phyloP scores from a whole-genome alignment of 2,329 filamentous ascomycete species.

The Cladobotryum mycophilum region DNA sequence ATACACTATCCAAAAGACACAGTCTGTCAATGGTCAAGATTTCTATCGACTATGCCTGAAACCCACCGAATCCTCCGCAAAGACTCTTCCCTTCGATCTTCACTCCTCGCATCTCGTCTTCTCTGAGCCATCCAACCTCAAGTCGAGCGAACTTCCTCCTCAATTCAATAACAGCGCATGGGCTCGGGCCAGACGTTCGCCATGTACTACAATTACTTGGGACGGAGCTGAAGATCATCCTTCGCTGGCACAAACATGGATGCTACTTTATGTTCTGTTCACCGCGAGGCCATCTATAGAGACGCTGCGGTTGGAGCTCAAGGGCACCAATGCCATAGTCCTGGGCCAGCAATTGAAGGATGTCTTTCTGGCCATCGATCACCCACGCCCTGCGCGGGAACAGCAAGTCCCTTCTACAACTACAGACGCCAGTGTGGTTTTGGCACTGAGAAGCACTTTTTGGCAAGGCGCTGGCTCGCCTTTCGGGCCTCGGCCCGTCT shows the following conservation, averaged over 20 bases:
- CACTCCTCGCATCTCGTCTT: conserved; percentile 35
- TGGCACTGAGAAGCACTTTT: conserved; percentile 51
- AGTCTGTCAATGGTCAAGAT: conserved; percentile 7
- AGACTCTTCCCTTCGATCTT: conserved; percentile 24
- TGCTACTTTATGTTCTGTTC: conserved; percentile 47
- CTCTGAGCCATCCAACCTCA: conserved; percentile 40
- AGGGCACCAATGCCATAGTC: conserved; percentile 30
- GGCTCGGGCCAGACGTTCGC: conserved; percentile 50
- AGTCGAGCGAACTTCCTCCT: conserved; percentile 43
- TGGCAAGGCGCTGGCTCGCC: conserved; percentile 67
- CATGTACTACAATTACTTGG: conserved; percentile 41
- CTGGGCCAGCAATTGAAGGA: conserved; percentile 37
- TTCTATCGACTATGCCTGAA: conserved; percentile 32
- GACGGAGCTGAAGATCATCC: conserved; percentile 30
- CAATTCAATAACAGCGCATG: conserved; percentile 50
- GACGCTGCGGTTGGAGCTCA: conserved; percentile 41
- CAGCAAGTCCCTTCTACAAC: conserved; percentile 17
- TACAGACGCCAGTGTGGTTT: conserved; percentile 27
- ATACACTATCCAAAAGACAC: conserved; percentile 34
- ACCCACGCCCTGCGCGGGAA: conserved; percentile 34
- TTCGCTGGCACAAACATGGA: conserved; percentile 46
- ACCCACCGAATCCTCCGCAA: conserved; percentile 18
- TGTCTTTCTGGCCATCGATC: conserved; percentile 43
- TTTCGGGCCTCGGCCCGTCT: conserved; percentile 56
- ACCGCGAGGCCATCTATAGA: conserved; percentile 44